phyloP scores from a whole-genome alignment of 176 grass and related monocot species.

The Tillandsia leiboldiana region DNA sequence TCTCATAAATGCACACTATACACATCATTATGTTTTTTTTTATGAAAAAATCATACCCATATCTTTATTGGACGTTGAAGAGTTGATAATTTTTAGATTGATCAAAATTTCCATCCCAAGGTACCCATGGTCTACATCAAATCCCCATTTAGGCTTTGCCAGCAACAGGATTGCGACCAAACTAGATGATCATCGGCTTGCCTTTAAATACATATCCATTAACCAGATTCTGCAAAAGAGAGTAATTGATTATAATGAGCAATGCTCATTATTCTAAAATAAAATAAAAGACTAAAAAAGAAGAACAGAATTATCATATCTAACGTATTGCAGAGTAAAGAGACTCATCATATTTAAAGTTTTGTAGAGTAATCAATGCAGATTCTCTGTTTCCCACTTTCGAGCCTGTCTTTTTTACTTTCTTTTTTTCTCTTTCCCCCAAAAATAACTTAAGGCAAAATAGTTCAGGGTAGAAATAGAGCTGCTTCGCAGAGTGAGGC shows the following conservation, averaged over 20 bases:
- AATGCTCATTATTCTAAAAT: background rate
- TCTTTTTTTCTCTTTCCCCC: too few species aligned
- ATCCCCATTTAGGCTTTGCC: slow-evolving; percentile 32
- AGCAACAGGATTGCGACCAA: slow-evolving; percentile 67
- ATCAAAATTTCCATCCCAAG: background rate
- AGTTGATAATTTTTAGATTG: background rate
- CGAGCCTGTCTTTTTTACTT: too few species aligned
- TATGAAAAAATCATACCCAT: background rate
- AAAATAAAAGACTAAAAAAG: background rate
- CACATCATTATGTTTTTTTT: background rate
- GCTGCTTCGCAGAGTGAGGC: too few species aligned
- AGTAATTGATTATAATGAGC: background rate
- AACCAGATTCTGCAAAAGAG: slow-evolving; percentile 65
- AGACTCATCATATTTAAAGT: too few species aligned
- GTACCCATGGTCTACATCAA: background rate
- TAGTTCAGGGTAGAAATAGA: background rate
- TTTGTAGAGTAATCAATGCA: too few species aligned
- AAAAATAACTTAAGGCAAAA: background rate
- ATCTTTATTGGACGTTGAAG: background rate
- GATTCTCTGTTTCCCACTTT: too few species aligned
- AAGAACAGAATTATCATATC: too few species aligned
- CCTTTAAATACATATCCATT: slow-evolving; percentile 88
- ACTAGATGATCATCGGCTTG: slow-evolving; percentile 86
- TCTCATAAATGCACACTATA: background rate
- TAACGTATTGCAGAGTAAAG: too few species aligned